These are phyloP conservation scores for Oryza glumipatula DNA, from an alignment of 176 grass and related monocot genomes.

Conservation along the genomic window DNA sequence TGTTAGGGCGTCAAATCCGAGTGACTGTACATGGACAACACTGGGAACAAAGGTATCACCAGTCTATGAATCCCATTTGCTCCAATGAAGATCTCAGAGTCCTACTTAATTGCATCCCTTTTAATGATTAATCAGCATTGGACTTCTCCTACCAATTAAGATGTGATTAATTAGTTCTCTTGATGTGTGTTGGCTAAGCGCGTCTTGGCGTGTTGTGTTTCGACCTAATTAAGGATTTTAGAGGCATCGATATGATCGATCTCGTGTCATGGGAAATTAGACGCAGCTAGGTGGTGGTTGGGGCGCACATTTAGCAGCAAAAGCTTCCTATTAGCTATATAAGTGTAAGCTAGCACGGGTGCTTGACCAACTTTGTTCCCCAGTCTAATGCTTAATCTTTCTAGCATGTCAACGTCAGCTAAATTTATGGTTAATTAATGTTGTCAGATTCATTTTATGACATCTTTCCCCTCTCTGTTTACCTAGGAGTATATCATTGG, in stretches of 20 bases:
- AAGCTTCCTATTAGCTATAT: neutral
- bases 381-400: neutral
- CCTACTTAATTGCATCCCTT: neutral
- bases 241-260: neutral
- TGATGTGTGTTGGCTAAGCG: neutral
- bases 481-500: neutral
- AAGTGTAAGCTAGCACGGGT: neutral
- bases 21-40: neutral
- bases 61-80: neutral
- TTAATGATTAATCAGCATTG: neutral
- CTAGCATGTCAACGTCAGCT: slow-evolving; percentile 12
- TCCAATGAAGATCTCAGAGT: neutral
- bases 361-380: neutral
- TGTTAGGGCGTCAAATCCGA: slow-evolving; percentile 34
- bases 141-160: neutral
- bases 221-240: slow-evolving; percentile 45
- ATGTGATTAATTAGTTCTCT: neutral
- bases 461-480: neutral
- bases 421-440: slow-evolving; percentile 9
- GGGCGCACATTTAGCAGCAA: neutral
- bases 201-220: neutral
- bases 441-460: slow-evolving; percentile 10
- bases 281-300: slow-evolving; percentile 14
- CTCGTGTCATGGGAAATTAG: neutral
- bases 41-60: neutral